Conservation (phyloP, 805 yeast species). For the Candida stauntonica region DNA sequence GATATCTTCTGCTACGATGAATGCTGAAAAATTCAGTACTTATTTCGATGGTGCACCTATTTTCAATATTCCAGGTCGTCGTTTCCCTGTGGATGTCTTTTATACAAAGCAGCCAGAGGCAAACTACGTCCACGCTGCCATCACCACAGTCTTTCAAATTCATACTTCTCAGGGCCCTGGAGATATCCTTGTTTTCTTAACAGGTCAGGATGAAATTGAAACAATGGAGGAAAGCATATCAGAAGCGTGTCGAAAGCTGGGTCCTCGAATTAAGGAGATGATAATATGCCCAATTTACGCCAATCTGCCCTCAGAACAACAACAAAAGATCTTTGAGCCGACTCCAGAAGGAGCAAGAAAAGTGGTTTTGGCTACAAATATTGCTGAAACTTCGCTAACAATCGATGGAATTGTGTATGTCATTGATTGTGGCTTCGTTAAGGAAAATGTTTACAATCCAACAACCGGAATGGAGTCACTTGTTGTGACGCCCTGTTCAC, state of each 20-base stretch:
- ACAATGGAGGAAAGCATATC: constrained; percentile 63
- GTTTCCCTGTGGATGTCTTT: constrained; percentile 85
- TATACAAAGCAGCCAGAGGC: constrained; percentile 87
- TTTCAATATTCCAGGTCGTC: constrained; percentile 84
- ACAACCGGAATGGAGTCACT: constrained; percentile 84
- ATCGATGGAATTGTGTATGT: constrained; percentile 95
- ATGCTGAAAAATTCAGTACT: constrained; percentile 79
- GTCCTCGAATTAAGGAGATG: constrained; percentile 48
- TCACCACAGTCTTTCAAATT: constrained; percentile 82
- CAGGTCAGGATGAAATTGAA: constrained; percentile 97
- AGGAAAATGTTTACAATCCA: constrained; percentile 86
- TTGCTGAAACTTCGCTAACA: constrained; percentile 95
- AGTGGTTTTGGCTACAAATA: constrained; percentile 91
- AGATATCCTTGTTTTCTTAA: constrained; percentile 84
- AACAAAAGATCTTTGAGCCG: constrained; percentile 76
- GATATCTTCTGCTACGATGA: constrained; percentile 92
- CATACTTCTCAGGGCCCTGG: constrained; percentile 71
- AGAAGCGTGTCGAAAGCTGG: constrained; percentile 63
- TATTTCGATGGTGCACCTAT: constrained; percentile 85
- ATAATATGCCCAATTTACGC: constrained; percentile 87
- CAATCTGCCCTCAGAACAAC: constrained; percentile 81
- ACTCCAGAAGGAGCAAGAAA: constrained; percentile 78
- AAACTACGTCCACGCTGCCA: constrained; percentile 84
- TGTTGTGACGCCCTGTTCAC: constrained; percentile 82
- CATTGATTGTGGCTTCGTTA: constrained; percentile 92